Evolutionary conservation across 1,139 yeast species (phyloP).

Genomic region (Candida mesenterica): DNA sequence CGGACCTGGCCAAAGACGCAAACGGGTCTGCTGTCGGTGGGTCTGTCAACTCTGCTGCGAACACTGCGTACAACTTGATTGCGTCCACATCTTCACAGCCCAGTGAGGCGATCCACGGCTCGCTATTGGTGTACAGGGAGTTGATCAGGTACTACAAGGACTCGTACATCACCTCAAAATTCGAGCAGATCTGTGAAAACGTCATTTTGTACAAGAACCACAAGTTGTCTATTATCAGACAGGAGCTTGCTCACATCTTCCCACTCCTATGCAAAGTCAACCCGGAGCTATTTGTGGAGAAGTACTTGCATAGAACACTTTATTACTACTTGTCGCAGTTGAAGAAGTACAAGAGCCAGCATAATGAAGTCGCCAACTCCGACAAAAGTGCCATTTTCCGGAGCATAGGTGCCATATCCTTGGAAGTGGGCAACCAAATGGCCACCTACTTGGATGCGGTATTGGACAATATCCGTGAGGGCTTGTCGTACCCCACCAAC

Average conservation of each 20-base stretch:
- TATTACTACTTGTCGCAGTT: conserved; percentile 76
- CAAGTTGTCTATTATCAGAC: conserved; percentile 70
- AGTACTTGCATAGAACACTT: conserved; percentile 78
- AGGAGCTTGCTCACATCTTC: conserved; percentile 77
- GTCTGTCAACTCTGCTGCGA: conserved; percentile 14
- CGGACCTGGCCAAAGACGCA: conserved; percentile 2
- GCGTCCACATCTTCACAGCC: conserved; percentile 32
- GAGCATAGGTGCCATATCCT: conserved; percentile 84
- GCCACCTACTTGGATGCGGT: conserved; percentile 88
- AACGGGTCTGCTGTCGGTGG: conserved; percentile 4
- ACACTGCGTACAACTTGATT: conserved; percentile 25
- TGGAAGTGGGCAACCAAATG: conserved; percentile 82
- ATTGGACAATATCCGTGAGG: conserved; percentile 79
- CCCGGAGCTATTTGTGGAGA: conserved; percentile 72
- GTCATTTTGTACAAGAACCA: conserved; percentile 75
- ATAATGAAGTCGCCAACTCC: conserved; percentile 38
- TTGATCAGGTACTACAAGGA: conserved; percentile 68
- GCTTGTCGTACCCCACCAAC: conserved; percentile 51
- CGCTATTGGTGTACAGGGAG: conserved; percentile 79
- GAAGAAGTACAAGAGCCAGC: conserved; percentile 58
- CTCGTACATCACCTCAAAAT: conserved; percentile 45
- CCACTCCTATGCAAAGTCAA: conserved; percentile 83
- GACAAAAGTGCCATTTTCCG: conserved; percentile 77
- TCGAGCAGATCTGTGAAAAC: conserved; percentile 75
- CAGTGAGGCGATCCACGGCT: conserved; percentile 79